Evolutionary conservation across 768 basidiomycete genomes (phyloP), one percentile per base, ranked within the genome.

Genomic region (Pulveroboletus sp.): DNA sequence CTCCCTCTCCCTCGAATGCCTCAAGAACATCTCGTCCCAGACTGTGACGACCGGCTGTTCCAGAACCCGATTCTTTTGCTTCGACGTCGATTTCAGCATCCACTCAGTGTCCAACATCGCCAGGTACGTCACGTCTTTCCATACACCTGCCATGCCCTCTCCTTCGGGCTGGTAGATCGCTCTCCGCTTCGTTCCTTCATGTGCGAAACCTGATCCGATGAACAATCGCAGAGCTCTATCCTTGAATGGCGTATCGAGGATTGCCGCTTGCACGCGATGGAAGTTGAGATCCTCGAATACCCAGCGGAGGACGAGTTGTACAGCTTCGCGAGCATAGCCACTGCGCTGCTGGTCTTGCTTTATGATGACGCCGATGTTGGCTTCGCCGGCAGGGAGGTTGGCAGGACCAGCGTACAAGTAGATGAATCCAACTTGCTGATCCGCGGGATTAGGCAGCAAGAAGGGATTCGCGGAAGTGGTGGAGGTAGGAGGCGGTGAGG

Each of bases 101-200:
- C 81, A 84, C 39, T 85, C 83, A 0, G 79, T 83, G 40, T 77
- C 82, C 46, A 86, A 63, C 56, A 86, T 72, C 7, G 76, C 82
- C 31, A 84, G 65, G 55, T 79, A 78, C 1, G 79, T 81, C 24
- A 79, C 76, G 51, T 84, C 81, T 54, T 76, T 81, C 80, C 80
- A 84, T 40, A 73, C 66, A 2, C 58, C 46, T 2, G 69, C 70
- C 48, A 75, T 53, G 15, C 64, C 68, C n/a, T 64, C 67, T 4
- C 59, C 66, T 7, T 58, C 61, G 5, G 73, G 69, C 52, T 75
- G 75, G 58, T 64, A 77, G 47, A 81, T 77, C 0, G 78, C 73
- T 39, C 78, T 73, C 30, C 84, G 77, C 38, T 77, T 76, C 8
- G 73, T 78, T 40, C 86, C 86, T 65, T 89, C 86, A 51, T 82